phyloP scores from a whole-genome alignment of 176 grass and related monocot genomes.

The Eremochloa ophiuroides region DNA sequence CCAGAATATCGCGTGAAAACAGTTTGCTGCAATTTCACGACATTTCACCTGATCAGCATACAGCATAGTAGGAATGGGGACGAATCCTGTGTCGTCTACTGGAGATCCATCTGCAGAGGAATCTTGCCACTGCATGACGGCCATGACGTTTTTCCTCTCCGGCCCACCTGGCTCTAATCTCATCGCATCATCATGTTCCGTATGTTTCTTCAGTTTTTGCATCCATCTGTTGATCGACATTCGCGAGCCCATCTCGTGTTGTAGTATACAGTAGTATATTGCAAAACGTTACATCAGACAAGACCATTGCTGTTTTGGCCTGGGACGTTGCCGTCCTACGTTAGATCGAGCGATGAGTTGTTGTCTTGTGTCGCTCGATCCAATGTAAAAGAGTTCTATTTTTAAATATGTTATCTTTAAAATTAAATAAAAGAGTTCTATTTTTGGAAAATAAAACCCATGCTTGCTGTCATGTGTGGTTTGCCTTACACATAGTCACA shows the following conservation, averaged over 20 bases:
- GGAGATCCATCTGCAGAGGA: neutral
- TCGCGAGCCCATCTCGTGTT: neutral
- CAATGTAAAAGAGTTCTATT: no score
- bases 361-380: no score
- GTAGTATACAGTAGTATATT: neutral
- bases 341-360: neutral
- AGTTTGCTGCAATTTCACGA: neutral
- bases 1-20: neutral
- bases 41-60: neutral
- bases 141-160: neutral
- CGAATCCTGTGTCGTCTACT: neutral
- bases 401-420: neutral
- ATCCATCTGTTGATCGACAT: neutral
- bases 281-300: neutral
- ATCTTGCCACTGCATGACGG: neutral
- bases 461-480: neutral
- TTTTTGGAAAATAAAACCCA: neutral
- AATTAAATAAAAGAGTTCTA: neutral
- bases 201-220: neutral
- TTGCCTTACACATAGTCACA: neutral
- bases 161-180: neutral
- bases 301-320: neutral
- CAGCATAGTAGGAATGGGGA: neutral
- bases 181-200: neutral
- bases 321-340: neutral